Evolutionary conservation across 2,329 filamentous ascomycete genomes (phyloP), one percentile per base, ranked within the genome.

Genomic region (Calonectria montana): DNA sequence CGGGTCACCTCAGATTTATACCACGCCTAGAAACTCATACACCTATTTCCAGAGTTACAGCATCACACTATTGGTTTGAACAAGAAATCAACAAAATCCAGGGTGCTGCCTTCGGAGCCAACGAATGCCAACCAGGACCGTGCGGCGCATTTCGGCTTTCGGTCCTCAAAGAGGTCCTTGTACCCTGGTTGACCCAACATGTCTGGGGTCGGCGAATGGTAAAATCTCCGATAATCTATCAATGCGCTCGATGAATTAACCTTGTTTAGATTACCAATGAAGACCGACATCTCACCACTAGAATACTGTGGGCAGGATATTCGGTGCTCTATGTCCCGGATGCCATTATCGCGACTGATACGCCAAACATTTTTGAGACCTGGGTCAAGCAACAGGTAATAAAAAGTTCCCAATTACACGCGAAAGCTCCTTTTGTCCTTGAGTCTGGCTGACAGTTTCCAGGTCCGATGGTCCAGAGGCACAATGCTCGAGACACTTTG

Each of bases 31-130:
- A 59, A 25, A 59, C 35, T 0, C 53, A 59, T 21, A 59, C 53
- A 15, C 53, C 53, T 2, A 59, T 59, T 59, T 59, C 53, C 15
- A 39, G 53, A 15, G 53, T 59, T 6, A 65, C 62, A 16, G 62
- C 45, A 35, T 65, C 62, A 1, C 43, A 65, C 45, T 65, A 65
- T 37, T 65, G 62, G 62, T 65, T 65, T 25, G 62, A 65, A n/a
- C 62, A 65, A 41, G 45, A 65, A 37, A 50, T 65, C 13, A 50
- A 48, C n/a, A 65, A 65, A 18, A 50, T 35, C 21, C 62, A 65
- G 18, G 62, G 62, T 6, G 45, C 62, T 18, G 37, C 37, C n/a
- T 65, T 65, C 21, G 62, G 62, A 2, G 62, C 62, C 23, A 65
- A 48, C 16, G 62, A 65, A 29, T 65, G 53, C 21, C 53, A 59